phyloP scores from a whole-genome alignment of 2,329 filamentous ascomycete species.

The Neoascochyta sp. region DNA sequence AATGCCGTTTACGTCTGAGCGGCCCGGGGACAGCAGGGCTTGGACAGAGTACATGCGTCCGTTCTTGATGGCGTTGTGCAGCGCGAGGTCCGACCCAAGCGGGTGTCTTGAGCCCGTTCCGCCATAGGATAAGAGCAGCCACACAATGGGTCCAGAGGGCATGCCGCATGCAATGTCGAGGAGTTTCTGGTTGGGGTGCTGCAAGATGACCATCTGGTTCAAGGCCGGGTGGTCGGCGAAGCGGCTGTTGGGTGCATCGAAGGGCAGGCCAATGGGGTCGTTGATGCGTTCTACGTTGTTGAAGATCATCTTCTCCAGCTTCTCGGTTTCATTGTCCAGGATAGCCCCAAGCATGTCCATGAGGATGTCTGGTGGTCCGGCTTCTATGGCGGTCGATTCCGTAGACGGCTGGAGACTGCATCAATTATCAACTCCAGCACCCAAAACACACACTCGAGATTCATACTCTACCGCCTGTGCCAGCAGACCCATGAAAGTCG shows the following conservation, averaged over 20 bases:
- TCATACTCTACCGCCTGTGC: conserved; percentile 10
- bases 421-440: conserved; percentile 1
- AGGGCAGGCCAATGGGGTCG: conserved; percentile 28
- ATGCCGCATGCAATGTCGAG: conserved; percentile 33
- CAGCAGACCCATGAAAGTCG: conserved; percentile 9
- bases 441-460: not conserved
- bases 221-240: conserved; percentile 28
- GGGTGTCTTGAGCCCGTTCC: conserved; percentile 31
- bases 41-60: conserved; percentile 28
- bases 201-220: conserved; percentile 23
- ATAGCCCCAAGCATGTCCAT: conserved; percentile 30
- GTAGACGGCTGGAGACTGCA: conserved; percentile 9
- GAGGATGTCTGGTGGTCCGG: conserved; percentile 13
- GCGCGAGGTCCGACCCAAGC: conserved; percentile 29
- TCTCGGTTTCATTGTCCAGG: conserved; percentile 20
- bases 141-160: conserved; percentile 23
- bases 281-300: conserved; percentile 26
- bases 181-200: conserved; percentile 31
- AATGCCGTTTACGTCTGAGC: conserved; percentile 26
- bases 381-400: conserved; percentile 13
- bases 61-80: conserved; percentile 38
- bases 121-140: conserved; percentile 26
- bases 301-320: conserved; percentile 26
- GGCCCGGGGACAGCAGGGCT: conserved; percentile 18
- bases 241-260: conserved; percentile 17